Evolutionary conservation across 73 alveolate genomes (phyloP).

Genomic region (Paramecium pentaurelia): DNA sequence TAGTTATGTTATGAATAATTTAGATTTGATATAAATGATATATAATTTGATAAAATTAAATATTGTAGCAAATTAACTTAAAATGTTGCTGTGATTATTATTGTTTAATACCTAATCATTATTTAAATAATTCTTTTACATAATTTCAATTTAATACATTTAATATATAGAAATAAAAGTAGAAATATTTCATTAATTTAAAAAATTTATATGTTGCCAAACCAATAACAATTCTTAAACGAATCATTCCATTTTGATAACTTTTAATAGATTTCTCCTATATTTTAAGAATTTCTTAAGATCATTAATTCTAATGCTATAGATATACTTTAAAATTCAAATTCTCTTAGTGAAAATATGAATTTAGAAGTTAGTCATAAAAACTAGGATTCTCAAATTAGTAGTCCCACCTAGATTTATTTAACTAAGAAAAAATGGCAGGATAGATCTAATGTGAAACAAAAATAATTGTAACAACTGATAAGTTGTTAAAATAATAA

Average conservation of each 20-base stretch:
- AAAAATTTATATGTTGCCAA: not conserved
- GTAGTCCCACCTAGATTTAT: not conserved
- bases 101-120: not conserved
- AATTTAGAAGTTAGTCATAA: not conserved
- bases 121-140: not conserved
- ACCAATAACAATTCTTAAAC: not conserved
- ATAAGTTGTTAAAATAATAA: conserved; percentile 2
- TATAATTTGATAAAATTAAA: no score
- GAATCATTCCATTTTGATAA: not conserved
- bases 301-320: not conserved
- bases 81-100: no score
- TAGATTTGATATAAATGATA: no score
- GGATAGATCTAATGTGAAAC: not conserved
- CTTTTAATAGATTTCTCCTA: not conserved
- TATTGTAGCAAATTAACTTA: no score
- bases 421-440: not conserved
- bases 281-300: not conserved
- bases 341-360: not conserved
- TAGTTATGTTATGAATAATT: no score
- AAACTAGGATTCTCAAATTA: not conserved
- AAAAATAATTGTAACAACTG: not conserved
- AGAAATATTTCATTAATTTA: not conserved
- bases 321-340: not conserved
- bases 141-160: not conserved
- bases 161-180: not conserved